Base-by-base conservation (phyloP, 768 basidiomycete species). In the Boletellus ananas region DNA sequence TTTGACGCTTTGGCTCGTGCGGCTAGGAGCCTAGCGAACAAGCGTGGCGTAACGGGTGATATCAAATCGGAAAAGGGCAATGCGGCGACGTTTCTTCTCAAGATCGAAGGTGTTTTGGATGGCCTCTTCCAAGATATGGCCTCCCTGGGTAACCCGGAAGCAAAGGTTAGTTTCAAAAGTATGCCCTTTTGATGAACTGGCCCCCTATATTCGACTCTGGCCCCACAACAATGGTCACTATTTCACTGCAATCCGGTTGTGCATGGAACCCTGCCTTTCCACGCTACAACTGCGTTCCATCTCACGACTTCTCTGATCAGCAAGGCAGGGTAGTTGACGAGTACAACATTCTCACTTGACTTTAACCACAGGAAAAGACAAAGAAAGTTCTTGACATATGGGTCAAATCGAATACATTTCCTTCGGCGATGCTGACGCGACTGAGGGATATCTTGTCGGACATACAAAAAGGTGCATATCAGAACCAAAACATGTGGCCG, bases 381-480 rank as follows among this genome's bases (percentile, higher is more conserved):
- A 87, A 87, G 77, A 98, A 98, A 72, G 84, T 99, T 63, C 82
- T 95, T 70, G 96, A 97, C 73, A 97, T 99, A 63, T 99, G 95
- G 95, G 79, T 78, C 62, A 95, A 94, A 70, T 81, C 84, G 51
- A 81, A 77, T 70, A 95, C 95, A 43, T 99, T 99, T 73, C 86
- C 93, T 50, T 66, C 83, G 61, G 66, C 78, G 59, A 81, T 89
- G 65, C 73, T 94, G 63, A 74, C 83, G 54, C 85, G 83, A 58
- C 76, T 96, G 67, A 74, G 77, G 70, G 79, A 83, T 68, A 72
- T 85, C 68, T 68, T 90, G 70, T 80, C 79, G 71, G 80, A 76
- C 65, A 74, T 69, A 64, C 79, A 77, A 76, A 83, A 91, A 91
- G 90, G 90, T 93, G 88, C 87, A 80, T 91, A 90, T 84, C 77